Percentiles rank a stretch among this genome's conserved stretches.
Evolutionary conservation across 805 yeast species (phyloP).

Genomic region (Kluyveromyces siamensis): DNA sequence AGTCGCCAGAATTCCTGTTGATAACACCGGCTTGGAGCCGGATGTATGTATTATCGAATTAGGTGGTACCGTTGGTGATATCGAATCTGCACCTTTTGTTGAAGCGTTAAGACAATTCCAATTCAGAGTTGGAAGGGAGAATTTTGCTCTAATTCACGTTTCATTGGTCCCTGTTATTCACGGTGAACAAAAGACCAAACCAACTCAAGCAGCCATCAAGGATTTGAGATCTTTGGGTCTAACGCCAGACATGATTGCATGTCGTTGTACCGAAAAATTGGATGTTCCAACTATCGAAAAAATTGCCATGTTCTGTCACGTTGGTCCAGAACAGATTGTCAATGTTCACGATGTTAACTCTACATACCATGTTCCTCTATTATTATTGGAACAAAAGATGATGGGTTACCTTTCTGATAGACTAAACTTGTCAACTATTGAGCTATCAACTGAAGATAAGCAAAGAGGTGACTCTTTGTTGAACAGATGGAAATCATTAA

Average conservation of each 20-base stretch:
- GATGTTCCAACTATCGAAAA: constrained; percentile 83
- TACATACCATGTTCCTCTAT: constrained; percentile 92
- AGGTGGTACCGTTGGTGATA: constrained; percentile 99
- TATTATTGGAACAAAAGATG: constrained; percentile 80
- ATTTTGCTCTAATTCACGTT: constrained; percentile 92
- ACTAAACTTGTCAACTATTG: constrained; percentile 46
- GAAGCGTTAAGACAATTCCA: constrained; percentile 99
- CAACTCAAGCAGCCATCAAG: constrained; percentile 98
- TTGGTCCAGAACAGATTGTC: constrained; percentile 94
- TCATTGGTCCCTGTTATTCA: constrained; percentile 96
- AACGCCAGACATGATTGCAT: constrained; percentile 94
- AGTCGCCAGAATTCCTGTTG: constrained; percentile 88
- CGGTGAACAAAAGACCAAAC: constrained; percentile 98
- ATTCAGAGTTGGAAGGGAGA: constrained; percentile 89
- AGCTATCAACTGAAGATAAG: constrained; percentile 40
- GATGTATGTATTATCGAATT: constrained; percentile 95
- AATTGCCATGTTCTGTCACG: constrained; percentile 98
- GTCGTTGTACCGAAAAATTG: constrained; percentile 83
- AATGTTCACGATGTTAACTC: constrained; percentile 96
- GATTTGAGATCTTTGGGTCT: constrained; percentile 93
- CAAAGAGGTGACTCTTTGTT: constrained; percentile 63
- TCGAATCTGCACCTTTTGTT: constrained; percentile 96
- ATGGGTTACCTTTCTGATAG: constrained; percentile 63
- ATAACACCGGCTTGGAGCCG: constrained; percentile 77
- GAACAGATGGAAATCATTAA: constrained; percentile 69